phyloP scores from a whole-genome alignment of 208 protist species.

The Wallacemonas sp. region DNA sequence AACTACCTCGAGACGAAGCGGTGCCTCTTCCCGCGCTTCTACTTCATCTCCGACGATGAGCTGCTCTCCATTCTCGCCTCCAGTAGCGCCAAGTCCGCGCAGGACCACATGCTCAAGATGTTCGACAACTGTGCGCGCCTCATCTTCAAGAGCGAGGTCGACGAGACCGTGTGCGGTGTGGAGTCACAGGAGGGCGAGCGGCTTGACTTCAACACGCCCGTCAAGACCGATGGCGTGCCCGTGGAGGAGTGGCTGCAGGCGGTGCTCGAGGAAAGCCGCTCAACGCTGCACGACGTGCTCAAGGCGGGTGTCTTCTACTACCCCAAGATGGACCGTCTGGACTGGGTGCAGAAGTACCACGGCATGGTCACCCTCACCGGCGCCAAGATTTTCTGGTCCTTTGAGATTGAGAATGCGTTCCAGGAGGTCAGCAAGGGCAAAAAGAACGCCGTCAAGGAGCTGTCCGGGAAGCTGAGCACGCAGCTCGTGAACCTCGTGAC shows the following conservation, averaged over 20 bases:
- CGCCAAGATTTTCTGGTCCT: slow-evolving; percentile 99
- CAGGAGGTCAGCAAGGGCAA: slow-evolving; percentile 91
- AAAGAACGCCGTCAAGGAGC: slow-evolving; percentile 96
- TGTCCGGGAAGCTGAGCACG: slow-evolving; percentile 86
- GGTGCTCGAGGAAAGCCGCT: slow-evolving; percentile 95
- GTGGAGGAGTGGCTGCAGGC: slow-evolving; percentile 98
- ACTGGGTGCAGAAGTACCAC: slow-evolving; percentile 96
- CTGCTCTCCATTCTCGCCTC: slow-evolving; percentile 97
- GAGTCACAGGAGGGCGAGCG: slow-evolving; percentile 96
- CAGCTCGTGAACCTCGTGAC: slow-evolving; percentile 97
- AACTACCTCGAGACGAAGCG: slow-evolving; percentile 99
- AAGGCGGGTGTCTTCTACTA: slow-evolving; percentile 98
- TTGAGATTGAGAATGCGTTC: slow-evolving; percentile 97
- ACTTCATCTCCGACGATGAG: slow-evolving; percentile 99
- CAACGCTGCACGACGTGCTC: slow-evolving; percentile 93
- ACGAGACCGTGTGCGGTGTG: slow-evolving; percentile 95
- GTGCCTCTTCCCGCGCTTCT: slow-evolving; percentile 98
- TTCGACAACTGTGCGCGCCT: slow-evolving; percentile 97
- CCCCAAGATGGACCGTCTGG: slow-evolving; percentile 89
- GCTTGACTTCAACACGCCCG: slow-evolving; percentile 89
- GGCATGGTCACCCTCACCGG: slow-evolving; percentile 96
- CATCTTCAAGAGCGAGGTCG: slow-evolving; percentile 92
- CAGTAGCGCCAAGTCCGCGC: slow-evolving; percentile 93
- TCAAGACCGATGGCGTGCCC: slow-evolving; percentile 87
- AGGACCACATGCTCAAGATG: slow-evolving; percentile 99